Percentiles rank a stretch among this genome's conserved stretches.
phyloP scores from a whole-genome alignment of 768 basidiomycete species.

The Candolleomyces eurysporus region DNA sequence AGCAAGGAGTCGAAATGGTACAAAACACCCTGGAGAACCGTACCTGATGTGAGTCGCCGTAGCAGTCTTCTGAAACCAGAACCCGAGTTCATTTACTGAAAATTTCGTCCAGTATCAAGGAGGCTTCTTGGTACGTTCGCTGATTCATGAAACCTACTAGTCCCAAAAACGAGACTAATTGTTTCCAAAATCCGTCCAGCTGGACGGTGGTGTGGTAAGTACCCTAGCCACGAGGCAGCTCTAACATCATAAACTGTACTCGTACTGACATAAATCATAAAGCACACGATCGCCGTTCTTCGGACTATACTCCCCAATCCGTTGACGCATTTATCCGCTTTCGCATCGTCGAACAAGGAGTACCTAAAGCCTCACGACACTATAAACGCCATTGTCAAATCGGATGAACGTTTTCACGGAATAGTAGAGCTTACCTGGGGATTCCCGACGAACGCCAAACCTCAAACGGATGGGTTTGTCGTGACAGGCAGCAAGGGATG shows the following conservation, averaged over 20 bases:
- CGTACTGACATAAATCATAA: conserved; percentile 1
- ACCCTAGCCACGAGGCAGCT: neutral
- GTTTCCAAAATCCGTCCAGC: conserved; percentile 32
- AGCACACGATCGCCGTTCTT: conserved; percentile 70
- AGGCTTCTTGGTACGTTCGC: conserved; percentile 62
- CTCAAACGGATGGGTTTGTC: conserved; percentile 38
- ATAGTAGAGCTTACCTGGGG: conserved; percentile 64
- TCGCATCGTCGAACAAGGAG: conserved; percentile 66
- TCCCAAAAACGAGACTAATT: too few species aligned
- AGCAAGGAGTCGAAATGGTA: conserved; percentile 71
- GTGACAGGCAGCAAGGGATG: conserved; percentile 66
- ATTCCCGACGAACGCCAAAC: conserved; percentile 44
- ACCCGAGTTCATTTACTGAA: conserved; percentile 6
- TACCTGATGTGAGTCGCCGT: conserved; percentile 63
- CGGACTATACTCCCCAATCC: conserved; percentile 55
- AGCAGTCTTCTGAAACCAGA: conserved; percentile 4
- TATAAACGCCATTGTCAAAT: conserved; percentile 54
- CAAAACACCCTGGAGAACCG: conserved; percentile 79
- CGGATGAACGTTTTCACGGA: conserved; percentile 53
- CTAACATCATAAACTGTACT: conserved; percentile 1
- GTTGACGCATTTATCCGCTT: conserved; percentile 57
- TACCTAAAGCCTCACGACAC: conserved; percentile 82
- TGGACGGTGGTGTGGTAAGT: conserved; percentile 78
- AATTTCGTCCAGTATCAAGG: conserved; percentile 60
- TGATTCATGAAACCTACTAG: neutral